Evolutionary conservation across 768 basidiomycete genomes (phyloP), one percentile per base, ranked within the genome.

Genomic region (Phaeotremella skinneri): DNA sequence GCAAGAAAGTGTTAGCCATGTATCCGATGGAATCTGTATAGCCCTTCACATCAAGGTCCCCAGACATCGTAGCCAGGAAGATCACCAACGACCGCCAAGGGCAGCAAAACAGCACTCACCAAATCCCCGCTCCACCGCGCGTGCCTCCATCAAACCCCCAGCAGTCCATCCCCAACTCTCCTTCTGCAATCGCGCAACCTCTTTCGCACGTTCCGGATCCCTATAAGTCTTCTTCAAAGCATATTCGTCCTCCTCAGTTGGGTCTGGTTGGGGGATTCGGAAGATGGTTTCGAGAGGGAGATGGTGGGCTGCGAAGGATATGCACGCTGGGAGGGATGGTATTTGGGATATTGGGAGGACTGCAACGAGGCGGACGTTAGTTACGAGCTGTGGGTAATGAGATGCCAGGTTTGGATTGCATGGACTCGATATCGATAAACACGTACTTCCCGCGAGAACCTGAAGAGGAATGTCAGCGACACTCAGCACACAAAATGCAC

Each of bases 331-430:
- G 4, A 78, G 42, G 34, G 89, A 83, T 2, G 91, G 85, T 42
- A 94, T 82, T 1, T 91, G 89, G 26, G 90, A 85, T 52, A 93
- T 83, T 42, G 85, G 86, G 7, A 91, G 86, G 61, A 92, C 92
- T 31, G 89, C 85, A 17, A 90, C 79, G 63, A 87, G 83, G 13
- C 86, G 87, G n/a, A n/a, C n/a, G n/a, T 29, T 81, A 81, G 32
- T 89, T 82, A 51, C 87, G 86, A 52, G 48, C 13, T 20, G 6
- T 17, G 9, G 41, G 48, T 13, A 52, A 41, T 29, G 29, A 48
- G 57, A 49, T 25, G n/a, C 11, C 23, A 17, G 20, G 4, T 16
- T 32, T 2, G 17, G 23, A 14, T 30, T 39, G 29, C 25, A 42
- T 34, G 9, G 6, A n/a, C n/a, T n/a, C n/a, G n/a, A n/a, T n/a